Base-by-base conservation (phyloP, 73 alveolate species). In the Urostyla sp. region DNA sequence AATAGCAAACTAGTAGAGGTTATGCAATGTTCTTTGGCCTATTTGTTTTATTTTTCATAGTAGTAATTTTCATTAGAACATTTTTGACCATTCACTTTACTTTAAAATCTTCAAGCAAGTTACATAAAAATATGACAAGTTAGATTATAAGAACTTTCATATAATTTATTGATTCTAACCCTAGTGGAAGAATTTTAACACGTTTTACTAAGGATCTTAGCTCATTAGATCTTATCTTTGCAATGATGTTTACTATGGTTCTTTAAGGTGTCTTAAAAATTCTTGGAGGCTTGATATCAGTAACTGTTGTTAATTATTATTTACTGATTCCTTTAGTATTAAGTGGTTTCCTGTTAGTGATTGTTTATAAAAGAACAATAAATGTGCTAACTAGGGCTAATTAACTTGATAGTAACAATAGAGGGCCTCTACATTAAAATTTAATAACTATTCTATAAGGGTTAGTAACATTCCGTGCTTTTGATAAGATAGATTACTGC, bases 161-260 rank as follows among this genome's bases (percentile, higher is more conserved):
- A 15, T 43, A 56, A 43, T 87, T 88, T 49, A 83, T 80, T 38
- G 92, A 88, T 32, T 48, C 58, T 16, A 85, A 75, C 36, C 95
- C 92, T 4, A 24, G 61, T 23, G 95, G 95, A 6, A 79, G 83
- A 63, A 83, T 88, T 3, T 50, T 88, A 20, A 83, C 72, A 26
- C 80, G 91, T 40, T 76, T 88, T 56, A 55, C 90, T 31, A 88
- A 61, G 61, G 95, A 88, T 28, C 51, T 67, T 49, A 75, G 79
- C 13, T 55, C 73, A 21, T 24, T 72, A 21, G 72, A 80, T 44
- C 50, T 36, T 30, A 48, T 35, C 7, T 32, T 56, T 23, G 66
- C 83, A 18, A 52, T 49, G 18, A 37, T 73, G 23, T 38, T 60
- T 27, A 46, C 63, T 57, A 50, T 79, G 56, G 49, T 52, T 30